Conservation (phyloP, 768 basidiomycete species). For the Pleurotus cornucopiae region DNA sequence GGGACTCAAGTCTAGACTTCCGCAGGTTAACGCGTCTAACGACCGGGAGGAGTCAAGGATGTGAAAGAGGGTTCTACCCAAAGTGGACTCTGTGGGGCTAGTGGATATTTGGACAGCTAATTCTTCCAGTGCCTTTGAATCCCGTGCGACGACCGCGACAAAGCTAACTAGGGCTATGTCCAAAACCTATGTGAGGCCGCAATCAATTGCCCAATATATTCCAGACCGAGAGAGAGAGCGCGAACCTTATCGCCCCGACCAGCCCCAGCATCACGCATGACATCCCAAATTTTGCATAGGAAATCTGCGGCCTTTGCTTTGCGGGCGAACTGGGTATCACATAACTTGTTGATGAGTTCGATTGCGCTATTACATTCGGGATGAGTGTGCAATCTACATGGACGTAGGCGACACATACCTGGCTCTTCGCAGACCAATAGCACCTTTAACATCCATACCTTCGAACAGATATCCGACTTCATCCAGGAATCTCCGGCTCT, state of each 20-base stretch:
- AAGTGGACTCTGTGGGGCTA: conserved; percentile 14
- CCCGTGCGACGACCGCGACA: conserved; percentile 56
- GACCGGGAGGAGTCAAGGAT: conserved; percentile 29
- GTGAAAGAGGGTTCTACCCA: conserved; percentile 39
- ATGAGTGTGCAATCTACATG: not conserved
- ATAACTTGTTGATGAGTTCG: conserved; percentile 72
- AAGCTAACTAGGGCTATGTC: conserved; percentile 63
- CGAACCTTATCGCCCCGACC: conserved; percentile 55
- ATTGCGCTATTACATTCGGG: conserved; percentile 46
- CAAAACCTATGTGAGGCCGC: conserved; percentile 41
- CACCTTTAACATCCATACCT: conserved; percentile 55
- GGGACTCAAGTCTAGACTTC: conserved; percentile 25
- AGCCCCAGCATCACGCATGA: conserved; percentile 53
- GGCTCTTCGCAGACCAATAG: conserved; percentile 56
- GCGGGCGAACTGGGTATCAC: conserved; percentile 70
- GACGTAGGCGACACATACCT: conserved; percentile 40
- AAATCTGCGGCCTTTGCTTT: conserved; percentile 79
- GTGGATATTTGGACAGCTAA: conserved; percentile 33
- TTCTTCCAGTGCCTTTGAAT: conserved; percentile 50
- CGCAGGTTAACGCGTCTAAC: conserved; percentile 48
- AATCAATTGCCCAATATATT: not conserved
- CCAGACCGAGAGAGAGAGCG: not conserved
- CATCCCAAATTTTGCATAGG: conserved; percentile 63
- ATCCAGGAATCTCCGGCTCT: conserved; percentile 74
- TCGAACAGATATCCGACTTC: conserved; percentile 85